Base-by-base conservation (phyloP, 495 filamentous ascomycete species). In the Trichoderma parareesei region DNA sequence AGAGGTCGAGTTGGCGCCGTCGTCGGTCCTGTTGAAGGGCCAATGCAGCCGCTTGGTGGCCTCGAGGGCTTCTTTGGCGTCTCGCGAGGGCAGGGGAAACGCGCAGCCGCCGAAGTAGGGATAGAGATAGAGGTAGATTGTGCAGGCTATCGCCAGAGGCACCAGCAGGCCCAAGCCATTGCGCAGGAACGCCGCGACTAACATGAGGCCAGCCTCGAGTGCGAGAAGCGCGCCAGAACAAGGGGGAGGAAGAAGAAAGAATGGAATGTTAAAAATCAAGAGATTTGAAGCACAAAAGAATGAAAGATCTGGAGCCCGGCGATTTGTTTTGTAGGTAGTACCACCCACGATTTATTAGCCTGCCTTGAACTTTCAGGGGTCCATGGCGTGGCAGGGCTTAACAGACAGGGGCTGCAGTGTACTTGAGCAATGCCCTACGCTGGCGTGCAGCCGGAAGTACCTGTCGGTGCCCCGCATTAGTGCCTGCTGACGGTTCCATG, bases 81-180 rank as follows among this genome's bases (percentile, higher is more conserved):
- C 63, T 10, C 72, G 73, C 38, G 73, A 70, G 55, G 72, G 69
- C 8, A 86, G 71, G 35, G 91, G 90, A 75, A 98, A 97, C 55
- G 84, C 85, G 80, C 94, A 98, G 71, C 82, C 80, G 64, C 87
- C 83, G 71, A 97, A 86, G 67, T 91, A 71, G 4, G 94, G 93
- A 77, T 95, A 98, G 67, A 92, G 79, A 77, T 97, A 97, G 62
- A 98, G 82, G 75, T 91, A 93, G 66, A 86, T 64, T 64, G 88
- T 91, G 67, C 81, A 81, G 64, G 84, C 73, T 64, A 93, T 67
- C 63, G 88, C 84, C 63, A 92, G 73, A n/a, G 89, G 87, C 57
- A 92, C 67, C 60, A 96, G 82, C 60, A 90, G 70, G 71, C 80
- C 75, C 73, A 90, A 79, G 70, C 77, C 77, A 80, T 83, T 79